phyloP scores from a whole-genome alignment of 2,329 filamentous ascomycete species.

The Arachnomyces sp. region DNA sequence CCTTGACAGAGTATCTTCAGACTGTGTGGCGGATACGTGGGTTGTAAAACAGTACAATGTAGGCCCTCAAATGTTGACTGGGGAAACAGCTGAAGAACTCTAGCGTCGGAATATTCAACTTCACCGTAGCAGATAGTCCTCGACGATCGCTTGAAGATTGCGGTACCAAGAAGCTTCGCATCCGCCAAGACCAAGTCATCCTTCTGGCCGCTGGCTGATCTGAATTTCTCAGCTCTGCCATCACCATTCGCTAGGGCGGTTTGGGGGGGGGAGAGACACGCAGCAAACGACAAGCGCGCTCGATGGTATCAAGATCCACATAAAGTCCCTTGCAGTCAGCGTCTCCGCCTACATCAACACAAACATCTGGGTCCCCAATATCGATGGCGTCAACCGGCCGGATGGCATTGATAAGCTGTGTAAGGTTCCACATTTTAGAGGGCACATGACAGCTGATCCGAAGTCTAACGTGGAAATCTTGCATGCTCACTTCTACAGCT shows the following conservation, averaged over 20 bases:
- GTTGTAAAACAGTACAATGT: neutral
- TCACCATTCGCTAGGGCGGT: neutral
- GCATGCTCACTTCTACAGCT: neutral
- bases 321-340: conserved; percentile 1
- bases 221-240: conserved; percentile 1
- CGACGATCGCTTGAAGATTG: too few species aligned
- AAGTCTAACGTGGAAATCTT: neutral
- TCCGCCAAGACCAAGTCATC: neutral
- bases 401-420: conserved; percentile 1
- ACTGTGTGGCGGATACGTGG: neutral
- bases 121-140: neutral
- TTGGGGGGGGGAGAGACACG: neutral
- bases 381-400: neutral
- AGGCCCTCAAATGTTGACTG: neutral
- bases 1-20: neutral
- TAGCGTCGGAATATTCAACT: neutral
- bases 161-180: neutral
- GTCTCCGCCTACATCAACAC: conserved; percentile 1
- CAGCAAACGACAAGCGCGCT: conserved; percentile 1
- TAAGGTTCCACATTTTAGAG: conserved; percentile 1
- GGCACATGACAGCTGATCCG: neutral
- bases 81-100: neutral
- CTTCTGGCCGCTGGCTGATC: neutral
- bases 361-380: neutral
- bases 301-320: conserved; percentile 1